Base-by-base conservation (phyloP, 257 asterid genomes). In the Echites panduratus region DNA sequence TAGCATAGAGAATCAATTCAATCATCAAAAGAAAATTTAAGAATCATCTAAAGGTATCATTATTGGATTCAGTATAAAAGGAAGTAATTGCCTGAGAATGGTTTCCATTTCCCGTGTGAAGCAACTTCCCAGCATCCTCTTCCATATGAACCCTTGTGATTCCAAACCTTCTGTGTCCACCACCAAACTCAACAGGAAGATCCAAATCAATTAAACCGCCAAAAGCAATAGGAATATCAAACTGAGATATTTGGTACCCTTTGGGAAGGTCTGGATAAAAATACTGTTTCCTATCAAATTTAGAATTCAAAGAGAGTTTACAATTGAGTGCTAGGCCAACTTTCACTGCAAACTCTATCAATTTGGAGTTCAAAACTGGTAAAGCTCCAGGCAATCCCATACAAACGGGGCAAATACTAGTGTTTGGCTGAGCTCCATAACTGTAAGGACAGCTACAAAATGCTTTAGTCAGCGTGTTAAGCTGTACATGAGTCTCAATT, bases 331-430 rank as follows among this genome's bases (percentile, higher is more conserved):
- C 97, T 73, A 95, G 87, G 69, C 99, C 98, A 56, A 89, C 86
- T 81, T 84, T 92, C 26, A 92, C 96, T 0, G 90, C 99, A 79
- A n/a, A 83, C 76, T 91, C 95, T 48, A 89, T 78, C 65, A 94
- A 89, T 84, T 91, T 89, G n/a, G 96, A 88, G 86, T 91, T 94
- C 77, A 91, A 84, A 75, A 89, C 96, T 1, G 99, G 99, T 80
- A 94, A 87, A 8, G 97, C 97, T 58, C 99, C 99, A 16, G 99
- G 99, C 80, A 94, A 80, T 43, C 99, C 99, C 97, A 91, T 89
- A 80, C 98, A 92, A 71, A 89, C 79, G 17, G 99, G 98, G 58
- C 99, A 95, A 74, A 90, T 73, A 79, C 86, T 81, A 24, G 96
- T 90, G 86, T 95, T 95, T 59, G 99, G 98, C 40, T 79, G 85